Conservation (phyloP, 495 filamentous ascomycete genomes). For the Evernia prunastri region DNA sequence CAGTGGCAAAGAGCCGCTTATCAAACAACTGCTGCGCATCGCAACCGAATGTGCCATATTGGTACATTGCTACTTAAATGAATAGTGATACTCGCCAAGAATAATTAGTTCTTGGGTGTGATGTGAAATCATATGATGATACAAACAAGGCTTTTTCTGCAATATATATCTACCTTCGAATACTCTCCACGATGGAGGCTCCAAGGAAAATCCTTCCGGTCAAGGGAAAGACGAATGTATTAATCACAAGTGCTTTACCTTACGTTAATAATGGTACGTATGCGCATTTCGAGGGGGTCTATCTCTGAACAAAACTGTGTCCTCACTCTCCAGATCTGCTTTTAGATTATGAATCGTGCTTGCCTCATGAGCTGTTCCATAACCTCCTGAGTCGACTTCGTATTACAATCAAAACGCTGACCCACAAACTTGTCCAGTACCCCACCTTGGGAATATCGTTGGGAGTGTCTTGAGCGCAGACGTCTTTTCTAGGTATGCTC, state of each 20-base stretch:
- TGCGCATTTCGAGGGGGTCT: background rate
- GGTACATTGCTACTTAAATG: too few relatives aligned
- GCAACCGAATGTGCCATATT: too few relatives aligned
- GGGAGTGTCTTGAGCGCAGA: constrained; percentile 82
- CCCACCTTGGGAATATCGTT: constrained; percentile 89
- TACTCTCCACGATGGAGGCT: constrained; percentile 15
- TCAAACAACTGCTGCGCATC: constrained; percentile 2
- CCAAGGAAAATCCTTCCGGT: constrained; percentile 35
- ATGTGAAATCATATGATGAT: too few relatives aligned
- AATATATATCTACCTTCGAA: background rate
- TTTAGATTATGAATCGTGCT: background rate
- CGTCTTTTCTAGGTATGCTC: constrained; percentile 47
- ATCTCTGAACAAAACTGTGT: background rate
- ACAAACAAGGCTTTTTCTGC: background rate
- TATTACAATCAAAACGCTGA: background rate
- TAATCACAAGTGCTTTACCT: constrained; percentile 63
- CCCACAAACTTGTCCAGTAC: constrained; percentile 35
- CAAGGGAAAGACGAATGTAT: constrained; percentile 40
- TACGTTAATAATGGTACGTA: constrained; percentile 78
- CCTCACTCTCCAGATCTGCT: background rate
- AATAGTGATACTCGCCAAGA: too few relatives aligned
- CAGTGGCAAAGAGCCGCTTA: background rate
- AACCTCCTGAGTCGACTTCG: too few relatives aligned
- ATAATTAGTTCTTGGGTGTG: too few relatives aligned
- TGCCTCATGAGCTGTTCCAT: background rate